Percentiles rank a stretch among this genome's conserved stretches.
These are phyloP conservation scores for Ogataea kodamae DNA, from an alignment of 805 yeast species.

Conservation along the genomic window DNA sequence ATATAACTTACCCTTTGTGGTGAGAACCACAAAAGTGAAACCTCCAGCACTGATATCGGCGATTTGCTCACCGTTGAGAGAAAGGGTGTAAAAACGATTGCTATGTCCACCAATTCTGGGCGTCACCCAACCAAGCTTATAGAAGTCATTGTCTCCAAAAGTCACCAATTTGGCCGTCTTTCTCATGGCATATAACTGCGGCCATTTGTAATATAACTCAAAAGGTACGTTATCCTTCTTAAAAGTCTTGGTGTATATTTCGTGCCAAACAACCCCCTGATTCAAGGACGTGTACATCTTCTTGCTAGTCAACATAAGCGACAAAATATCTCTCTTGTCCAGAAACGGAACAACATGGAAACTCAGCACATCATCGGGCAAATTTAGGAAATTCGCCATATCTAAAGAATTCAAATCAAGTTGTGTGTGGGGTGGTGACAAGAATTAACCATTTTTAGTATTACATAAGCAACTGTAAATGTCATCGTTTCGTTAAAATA, in stretches of 20 bases:
- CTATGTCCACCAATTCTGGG: constrained; percentile 13
- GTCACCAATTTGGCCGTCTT: constrained; percentile 40
- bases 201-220: constrained; percentile 45
- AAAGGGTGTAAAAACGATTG: constrained; percentile 16
- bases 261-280: constrained; percentile 43
- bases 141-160: constrained; percentile 46
- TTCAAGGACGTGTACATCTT: constrained; percentile 34
- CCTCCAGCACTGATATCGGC: constrained; percentile 62
- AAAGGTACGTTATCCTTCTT: constrained; percentile 42
- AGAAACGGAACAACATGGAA: constrained; percentile 34
- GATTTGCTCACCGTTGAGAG: constrained; percentile 35
- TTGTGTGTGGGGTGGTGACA: no score
- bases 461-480: constrained; percentile 1
- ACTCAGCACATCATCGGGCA: constrained; percentile 41
- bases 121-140: constrained; percentile 41
- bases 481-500: constrained; percentile 3
- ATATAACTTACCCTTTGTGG: constrained; percentile 53
- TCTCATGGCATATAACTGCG: constrained; percentile 42
- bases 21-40: constrained; percentile 55
- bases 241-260: constrained; percentile 43
- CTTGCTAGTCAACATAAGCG: constrained; percentile 39
- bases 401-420: no score
- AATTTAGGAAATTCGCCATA: constrained; percentile 21
- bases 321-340: constrained; percentile 38
- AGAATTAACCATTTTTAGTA: neutral